Evolutionary conservation across 352 stramenopile species (phyloP).

Genomic region (Poterioochromonas sp.): DNA sequence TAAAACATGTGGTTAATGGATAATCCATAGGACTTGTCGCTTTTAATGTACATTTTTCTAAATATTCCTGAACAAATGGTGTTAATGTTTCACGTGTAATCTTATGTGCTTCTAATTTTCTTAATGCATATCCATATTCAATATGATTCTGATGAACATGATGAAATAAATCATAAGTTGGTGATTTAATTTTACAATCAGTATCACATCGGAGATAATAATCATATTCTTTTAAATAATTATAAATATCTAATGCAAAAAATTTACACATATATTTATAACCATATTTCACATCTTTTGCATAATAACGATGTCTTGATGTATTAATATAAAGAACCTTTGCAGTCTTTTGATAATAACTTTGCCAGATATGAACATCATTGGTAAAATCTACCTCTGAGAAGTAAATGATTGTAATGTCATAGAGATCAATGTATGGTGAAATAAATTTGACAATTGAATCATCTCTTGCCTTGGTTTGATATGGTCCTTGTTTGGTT

Average conservation of each 20-base stretch:
- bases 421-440: neutral
- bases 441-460: neutral
- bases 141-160: neutral
- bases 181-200: neutral
- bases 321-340: neutral
- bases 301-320: neutral
- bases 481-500: neutral
- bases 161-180: neutral
- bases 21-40: neutral
- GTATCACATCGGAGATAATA: constrained; percentile 17
- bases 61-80: neutral
- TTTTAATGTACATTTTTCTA: neutral
- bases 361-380: neutral
- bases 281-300: neutral
- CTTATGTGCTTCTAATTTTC: constrained; percentile 21
- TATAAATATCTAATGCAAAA: constrained; percentile 14
- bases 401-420: constrained; percentile 1
- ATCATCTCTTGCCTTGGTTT: neutral
- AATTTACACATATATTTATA: constrained; percentile 32
- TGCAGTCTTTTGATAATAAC: neutral
- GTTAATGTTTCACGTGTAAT: neutral
- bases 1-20: constrained; percentile 1
- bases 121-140: constrained; percentile 2
- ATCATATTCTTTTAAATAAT: constrained; percentile 23
- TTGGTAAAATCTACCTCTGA: neutral